Evolutionary conservation across 805 yeast genomes (phyloP).

Genomic region (Lipomyces sp.): DNA sequence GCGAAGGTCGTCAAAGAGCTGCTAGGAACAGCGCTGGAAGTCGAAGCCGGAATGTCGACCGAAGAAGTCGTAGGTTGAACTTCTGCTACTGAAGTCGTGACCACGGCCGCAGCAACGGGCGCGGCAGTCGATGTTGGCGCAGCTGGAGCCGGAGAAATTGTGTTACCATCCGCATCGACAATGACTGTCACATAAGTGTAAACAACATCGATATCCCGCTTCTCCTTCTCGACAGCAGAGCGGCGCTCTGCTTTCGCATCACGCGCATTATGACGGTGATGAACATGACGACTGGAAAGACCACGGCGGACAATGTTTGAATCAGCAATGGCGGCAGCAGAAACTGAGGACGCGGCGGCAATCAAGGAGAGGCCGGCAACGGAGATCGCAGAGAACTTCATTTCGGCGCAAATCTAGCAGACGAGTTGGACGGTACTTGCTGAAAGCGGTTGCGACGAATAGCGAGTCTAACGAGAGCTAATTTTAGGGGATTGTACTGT

Average conservation of each 20-base stretch:
- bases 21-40: conserved; percentile 41
- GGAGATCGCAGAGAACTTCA: conserved; percentile 24
- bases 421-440: conserved; percentile 17
- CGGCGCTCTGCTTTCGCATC: conserved; percentile 38
- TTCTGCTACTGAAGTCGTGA: conserved; percentile 32
- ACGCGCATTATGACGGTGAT: conserved; percentile 38
- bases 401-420: conserved; percentile 5
- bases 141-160: conserved; percentile 40
- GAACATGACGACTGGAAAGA: conserved; percentile 20
- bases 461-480: neutral
- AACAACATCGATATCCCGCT: conserved; percentile 52
- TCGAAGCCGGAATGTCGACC: conserved; percentile 39
- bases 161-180: conserved; percentile 49
- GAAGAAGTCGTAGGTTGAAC: conserved; percentile 37
- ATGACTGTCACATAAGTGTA: conserved; percentile 55
- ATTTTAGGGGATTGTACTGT: neutral
- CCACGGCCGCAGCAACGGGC: conserved; percentile 38
- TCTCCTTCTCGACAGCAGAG: conserved; percentile 32
- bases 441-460: conserved; percentile 5
- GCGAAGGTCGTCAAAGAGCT: conserved; percentile 39
- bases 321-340: conserved; percentile 13
- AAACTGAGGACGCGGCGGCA: conserved; percentile 8
- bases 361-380: conserved; percentile 22
- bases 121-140: conserved; percentile 50
- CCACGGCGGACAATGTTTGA: conserved; percentile 3